Conservation (phyloP, 257 asterid genomes). For the Ajuga chamaepitys region DNA sequence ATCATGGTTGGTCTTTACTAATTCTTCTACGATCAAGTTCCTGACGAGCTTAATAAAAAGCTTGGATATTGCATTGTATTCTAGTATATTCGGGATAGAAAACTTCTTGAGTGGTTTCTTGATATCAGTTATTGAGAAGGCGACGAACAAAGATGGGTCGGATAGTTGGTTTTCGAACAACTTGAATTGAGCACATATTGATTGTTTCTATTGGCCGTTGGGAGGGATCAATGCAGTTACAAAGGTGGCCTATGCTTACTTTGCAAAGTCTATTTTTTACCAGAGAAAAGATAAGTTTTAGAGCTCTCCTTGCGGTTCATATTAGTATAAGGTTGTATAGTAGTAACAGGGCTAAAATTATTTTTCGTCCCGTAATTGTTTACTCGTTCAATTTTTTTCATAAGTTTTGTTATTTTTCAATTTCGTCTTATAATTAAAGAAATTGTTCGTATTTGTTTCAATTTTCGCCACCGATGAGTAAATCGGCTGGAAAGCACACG, state of each 20-base stretch:
- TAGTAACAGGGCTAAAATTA: too few relatives aligned
- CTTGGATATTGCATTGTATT: constrained; percentile 30
- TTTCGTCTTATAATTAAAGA: too few relatives aligned
- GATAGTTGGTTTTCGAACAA: constrained; percentile 45
- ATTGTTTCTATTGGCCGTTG: constrained; percentile 52
- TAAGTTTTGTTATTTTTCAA: too few relatives aligned
- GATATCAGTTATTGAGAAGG: constrained; percentile 26
- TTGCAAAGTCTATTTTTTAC: constrained; percentile 27
- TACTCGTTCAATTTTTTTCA: too few relatives aligned
- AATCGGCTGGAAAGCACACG: too few relatives aligned
- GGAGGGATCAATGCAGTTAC: constrained; percentile 24
- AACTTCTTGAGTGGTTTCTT: constrained; percentile 43
- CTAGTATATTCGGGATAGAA: constrained; percentile 40
- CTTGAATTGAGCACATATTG: constrained; percentile 41
- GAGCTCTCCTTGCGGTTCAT: too few relatives aligned
- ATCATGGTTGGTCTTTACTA: constrained; percentile 42
- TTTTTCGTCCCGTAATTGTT: too few relatives aligned
- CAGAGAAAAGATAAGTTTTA: background rate
- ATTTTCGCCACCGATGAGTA: too few relatives aligned
- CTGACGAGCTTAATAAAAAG: constrained; percentile 36
- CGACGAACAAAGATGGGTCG: constrained; percentile 19
- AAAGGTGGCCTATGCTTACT: constrained; percentile 17
- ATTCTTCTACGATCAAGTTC: constrained; percentile 49
- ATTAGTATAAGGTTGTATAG: too few relatives aligned
- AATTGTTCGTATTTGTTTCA: too few relatives aligned